Conservation (phyloP, 2,329 filamentous ascomycete genomes). For the Dichotomopilus funicola region DNA sequence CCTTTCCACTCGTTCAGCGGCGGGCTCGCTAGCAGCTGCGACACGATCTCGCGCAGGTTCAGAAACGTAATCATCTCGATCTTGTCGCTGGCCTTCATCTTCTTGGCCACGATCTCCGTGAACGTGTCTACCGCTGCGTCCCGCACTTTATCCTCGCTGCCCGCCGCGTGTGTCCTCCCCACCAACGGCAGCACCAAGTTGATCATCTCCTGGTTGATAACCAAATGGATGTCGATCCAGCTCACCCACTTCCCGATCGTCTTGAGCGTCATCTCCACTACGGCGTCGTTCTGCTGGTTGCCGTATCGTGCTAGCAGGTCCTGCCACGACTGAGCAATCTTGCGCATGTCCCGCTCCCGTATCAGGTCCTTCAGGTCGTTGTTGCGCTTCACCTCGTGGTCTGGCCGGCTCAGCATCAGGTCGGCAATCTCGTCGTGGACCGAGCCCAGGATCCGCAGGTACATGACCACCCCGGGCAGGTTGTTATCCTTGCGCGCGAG, state of each 20-base stretch:
- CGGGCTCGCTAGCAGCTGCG: slow-evolving; percentile 77
- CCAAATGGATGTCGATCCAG: slow-evolving; percentile 94
- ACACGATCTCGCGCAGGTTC: slow-evolving; percentile 77
- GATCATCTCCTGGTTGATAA: slow-evolving; percentile 86
- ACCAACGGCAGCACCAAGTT: slow-evolving; percentile 79
- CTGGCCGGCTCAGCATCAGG: slow-evolving; percentile 72
- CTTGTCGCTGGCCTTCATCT: slow-evolving; percentile 93
- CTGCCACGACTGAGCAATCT: slow-evolving; percentile 85
- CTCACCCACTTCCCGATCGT: slow-evolving; percentile 96
- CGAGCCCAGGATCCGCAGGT: slow-evolving; percentile 79
- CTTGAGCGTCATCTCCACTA: slow-evolving; percentile 83
- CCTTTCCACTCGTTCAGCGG: slow-evolving; percentile 71
- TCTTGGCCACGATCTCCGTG: slow-evolving; percentile 93
- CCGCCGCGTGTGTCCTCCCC: slow-evolving; percentile 59
- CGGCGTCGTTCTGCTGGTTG: slow-evolving; percentile 54
- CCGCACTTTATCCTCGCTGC: slow-evolving; percentile 69
- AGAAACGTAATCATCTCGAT: slow-evolving; percentile 88
- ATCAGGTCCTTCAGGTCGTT: slow-evolving; percentile 87
- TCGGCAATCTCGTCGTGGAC: slow-evolving; percentile 98
- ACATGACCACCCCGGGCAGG: slow-evolving; percentile 69
- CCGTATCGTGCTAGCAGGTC: slow-evolving; percentile 77
- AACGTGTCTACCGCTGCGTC: slow-evolving; percentile 91
- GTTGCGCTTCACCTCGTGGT: slow-evolving; percentile 75
- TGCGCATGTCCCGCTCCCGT: slow-evolving; percentile 77
- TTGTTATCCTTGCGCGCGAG: slow-evolving; percentile 69